Evolutionary conservation across 345 rosid species (phyloP), one percentile per base, ranked within the genome.

Genomic region (Barbarea vulgaris): DNA sequence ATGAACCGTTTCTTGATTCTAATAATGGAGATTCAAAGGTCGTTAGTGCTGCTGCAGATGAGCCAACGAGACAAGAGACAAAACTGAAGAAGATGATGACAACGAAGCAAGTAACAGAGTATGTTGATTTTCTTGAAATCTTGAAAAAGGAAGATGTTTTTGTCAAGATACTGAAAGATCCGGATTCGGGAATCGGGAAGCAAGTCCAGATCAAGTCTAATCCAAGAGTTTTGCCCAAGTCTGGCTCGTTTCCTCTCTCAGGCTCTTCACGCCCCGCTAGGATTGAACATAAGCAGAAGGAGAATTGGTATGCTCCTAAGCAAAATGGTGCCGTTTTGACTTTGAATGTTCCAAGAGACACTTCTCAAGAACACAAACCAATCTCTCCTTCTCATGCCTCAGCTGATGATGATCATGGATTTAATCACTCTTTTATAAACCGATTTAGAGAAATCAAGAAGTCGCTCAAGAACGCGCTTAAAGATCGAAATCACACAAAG

Each of bases 221-320:
- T 75, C 73, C 81, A 30, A 77, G 61, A 47, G 84, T 75, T 51
- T 75, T 95, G 48, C 83, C 76, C 14, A 92, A 85, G 77, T 90
- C 97, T 57, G 90, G 86, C n/a, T 92, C 97, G 42, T 95, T 90
- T 89, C 97, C 99, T 4, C 41, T 82, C 11, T 51, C 85, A 24
- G 77, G 77, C 54, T 74, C 77, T 39, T 80, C 86, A 3, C 68
- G 75, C 33, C 87, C 91, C 10, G 84, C 82, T 77, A 87, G 83
- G 28, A 85, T 95, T 31, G 84, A 89, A 55, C 87, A 89, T 79
- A 95, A 95, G 86, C 84, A 74, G 79, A 82, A 64, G 21, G 99
- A 95, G 77, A 66, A 75, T 72, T 90, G 97, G 99, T 82, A 83
- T 59, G 77, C 69, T 63, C 83, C 73, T 1, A 87, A 75, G 46